Evolutionary conservation across 1,284 basidiomycete genomes (phyloP), one percentile per base, ranked within the genome.

Genomic region (Pseudozyma thailandica): DNA sequence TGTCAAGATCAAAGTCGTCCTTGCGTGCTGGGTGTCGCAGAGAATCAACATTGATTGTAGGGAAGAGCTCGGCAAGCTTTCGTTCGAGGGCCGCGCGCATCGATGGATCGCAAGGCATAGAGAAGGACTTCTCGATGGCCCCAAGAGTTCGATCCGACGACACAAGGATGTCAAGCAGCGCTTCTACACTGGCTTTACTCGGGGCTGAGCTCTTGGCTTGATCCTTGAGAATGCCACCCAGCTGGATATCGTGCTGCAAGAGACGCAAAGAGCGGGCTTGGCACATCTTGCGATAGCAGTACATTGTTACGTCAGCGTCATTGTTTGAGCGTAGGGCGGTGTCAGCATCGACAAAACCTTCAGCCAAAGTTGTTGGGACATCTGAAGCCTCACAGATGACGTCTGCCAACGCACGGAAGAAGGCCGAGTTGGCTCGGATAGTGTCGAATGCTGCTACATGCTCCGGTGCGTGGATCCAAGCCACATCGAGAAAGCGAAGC

Each of bases 391-490:
- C 86, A 48, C 86, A 86, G 6, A 88, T 86, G 35, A 93, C 86
- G 16, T 85, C 85, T 1, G 87, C 86, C 9, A 94, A 82, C 26
- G 86, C 85, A 9, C 86, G 84, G 89, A 91, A 93, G 63, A 93
- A 88, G 18, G 83, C 84, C 0, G 85, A 74, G 64, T 90, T 87
- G 16, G 85, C 82, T 18, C 89, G 87, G 6, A 89, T 83, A 2
- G 85, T 75, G 23, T 88, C 87, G 43, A 94, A 85, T 0, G 87
- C 84, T 0, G 85, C 74, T 56, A 87, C 88, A 79, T 93, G 91
- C 75, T 93, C 92, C 48, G 90, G 85, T 7, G 88, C 90, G 75
- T 92, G 92, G 73, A 90, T 88, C 91, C 92, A 94, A 1, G 92
- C 89, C 9, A 89, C 86, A 65, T 91, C 88, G 58, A 94, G 84